phyloP scores from a whole-genome alignment of 1,284 basidiomycete species.

The Sphagnurus paluster region DNA sequence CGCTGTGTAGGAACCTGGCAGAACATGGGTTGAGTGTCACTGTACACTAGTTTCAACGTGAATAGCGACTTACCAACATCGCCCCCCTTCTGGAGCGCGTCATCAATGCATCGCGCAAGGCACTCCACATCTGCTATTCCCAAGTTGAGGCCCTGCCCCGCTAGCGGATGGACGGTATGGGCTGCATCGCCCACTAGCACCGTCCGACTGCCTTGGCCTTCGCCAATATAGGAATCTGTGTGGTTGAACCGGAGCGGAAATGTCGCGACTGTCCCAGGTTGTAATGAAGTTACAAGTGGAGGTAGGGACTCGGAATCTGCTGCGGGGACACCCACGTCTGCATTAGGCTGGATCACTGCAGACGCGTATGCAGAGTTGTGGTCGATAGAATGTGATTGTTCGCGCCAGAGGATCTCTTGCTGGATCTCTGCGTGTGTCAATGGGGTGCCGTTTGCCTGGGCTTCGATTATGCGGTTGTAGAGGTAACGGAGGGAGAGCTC shows the following conservation, averaged over 20 bases:
- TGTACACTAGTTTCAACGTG: too few relatives aligned
- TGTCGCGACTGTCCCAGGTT: conserved; percentile 78
- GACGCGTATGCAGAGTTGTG: conserved; percentile 64
- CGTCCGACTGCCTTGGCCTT: conserved; percentile 65
- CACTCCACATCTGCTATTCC: conserved; percentile 86
- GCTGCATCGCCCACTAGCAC: conserved; percentile 96
- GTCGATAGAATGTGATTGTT: conserved; percentile 64
- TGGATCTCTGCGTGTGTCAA: conserved; percentile 47
- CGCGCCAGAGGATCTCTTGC: conserved; percentile 68
- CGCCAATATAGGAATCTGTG: conserved; percentile 85
- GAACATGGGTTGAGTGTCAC: too few relatives aligned
- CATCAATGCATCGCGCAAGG: conserved; percentile 63
- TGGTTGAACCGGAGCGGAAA: conserved; percentile 92
- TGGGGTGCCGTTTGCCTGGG: conserved; percentile 41
- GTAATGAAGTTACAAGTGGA: conserved; percentile 73
- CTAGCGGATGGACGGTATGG: conserved; percentile 95
- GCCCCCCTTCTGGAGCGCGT: conserved; percentile 59
- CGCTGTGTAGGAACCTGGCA: conserved; percentile 81
- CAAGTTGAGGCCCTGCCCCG: conserved; percentile 94
- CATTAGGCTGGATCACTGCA: conserved; percentile 27
- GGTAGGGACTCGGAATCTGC: conserved; percentile 68
- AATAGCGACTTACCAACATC: conserved; percentile 68
- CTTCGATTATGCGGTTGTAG: conserved; percentile 61
- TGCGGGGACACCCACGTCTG: conserved; percentile 55
- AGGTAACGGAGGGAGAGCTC: conserved; percentile 74